Conservation (phyloP, 495 filamentous ascomycete genomes). For the Saxispiralis lemnorum region DNA sequence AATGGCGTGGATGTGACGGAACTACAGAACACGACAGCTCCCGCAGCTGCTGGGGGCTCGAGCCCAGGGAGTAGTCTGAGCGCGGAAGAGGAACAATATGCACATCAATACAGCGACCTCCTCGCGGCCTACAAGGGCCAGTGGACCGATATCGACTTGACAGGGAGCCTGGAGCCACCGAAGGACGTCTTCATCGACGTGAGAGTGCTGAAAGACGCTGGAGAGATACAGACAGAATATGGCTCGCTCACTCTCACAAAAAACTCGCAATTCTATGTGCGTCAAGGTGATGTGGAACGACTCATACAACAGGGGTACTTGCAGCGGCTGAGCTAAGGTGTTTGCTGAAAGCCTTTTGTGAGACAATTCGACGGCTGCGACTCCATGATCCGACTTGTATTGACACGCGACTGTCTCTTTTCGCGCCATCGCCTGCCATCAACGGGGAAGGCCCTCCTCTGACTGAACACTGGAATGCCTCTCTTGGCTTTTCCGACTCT, state of each 20-base stretch:
- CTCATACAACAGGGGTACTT: slow-evolving; percentile 94
- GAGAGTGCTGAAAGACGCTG: slow-evolving; percentile 86
- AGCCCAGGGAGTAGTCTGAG: slow-evolving; percentile 51
- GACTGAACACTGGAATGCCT: too few relatives aligned
- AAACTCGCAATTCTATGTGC: slow-evolving; percentile 94
- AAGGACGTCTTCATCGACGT: slow-evolving; percentile 96
- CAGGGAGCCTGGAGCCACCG: slow-evolving; percentile 85
- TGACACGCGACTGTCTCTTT: too few relatives aligned
- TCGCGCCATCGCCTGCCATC: too few relatives aligned
- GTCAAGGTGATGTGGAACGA: slow-evolving; percentile 89
- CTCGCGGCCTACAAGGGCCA: slow-evolving; percentile 93
- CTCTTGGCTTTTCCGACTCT: too few relatives aligned
- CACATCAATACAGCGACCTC: slow-evolving; percentile 77
- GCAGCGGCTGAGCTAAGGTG: slow-evolving; percentile 63
- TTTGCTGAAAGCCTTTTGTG: too few relatives aligned
- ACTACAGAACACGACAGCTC: slow-evolving; percentile 24
- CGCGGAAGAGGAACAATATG: slow-evolving; percentile 95
- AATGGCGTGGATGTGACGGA: slow-evolving; percentile 64
- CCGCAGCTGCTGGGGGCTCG: slow-evolving; percentile 17
- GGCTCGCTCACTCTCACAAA: slow-evolving; percentile 97
- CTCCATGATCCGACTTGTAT: too few relatives aligned
- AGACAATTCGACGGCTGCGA: too few relatives aligned
- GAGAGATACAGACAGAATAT: slow-evolving; percentile 98
- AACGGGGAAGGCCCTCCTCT: too few relatives aligned
- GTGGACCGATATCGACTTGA: slow-evolving; percentile 96